These are phyloP conservation scores for Rhizophora mangle DNA, from an alignment of 345 rosid genomes.

Conservation along the genomic window DNA sequence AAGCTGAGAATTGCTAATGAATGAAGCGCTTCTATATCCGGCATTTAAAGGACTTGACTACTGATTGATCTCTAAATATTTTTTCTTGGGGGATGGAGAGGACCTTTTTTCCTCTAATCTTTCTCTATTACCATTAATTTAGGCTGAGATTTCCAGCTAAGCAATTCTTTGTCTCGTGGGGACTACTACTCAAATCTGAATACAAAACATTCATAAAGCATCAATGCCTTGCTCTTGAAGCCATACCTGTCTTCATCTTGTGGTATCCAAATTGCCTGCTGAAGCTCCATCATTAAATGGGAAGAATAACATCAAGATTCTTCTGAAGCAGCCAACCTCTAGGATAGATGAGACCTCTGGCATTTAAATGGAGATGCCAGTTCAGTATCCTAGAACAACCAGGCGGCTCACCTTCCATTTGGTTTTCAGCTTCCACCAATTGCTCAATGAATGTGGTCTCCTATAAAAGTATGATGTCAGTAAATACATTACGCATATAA, in stretches of 20 bases:
- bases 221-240: slow-evolving; percentile 1
- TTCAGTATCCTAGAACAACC: slow-evolving; percentile 73
- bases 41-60: no score
- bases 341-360: slow-evolving; percentile 54
- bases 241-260: slow-evolving; percentile 24
- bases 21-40: no score
- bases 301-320: slow-evolving; percentile 54
- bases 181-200: not conserved
- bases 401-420: slow-evolving; percentile 72
- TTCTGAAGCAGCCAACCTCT: slow-evolving; percentile 65
- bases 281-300: slow-evolving; percentile 37
- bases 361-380: slow-evolving; percentile 92
- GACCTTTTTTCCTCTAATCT: no score
- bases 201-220: not conserved
- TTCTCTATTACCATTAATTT: no score
- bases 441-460: slow-evolving; percentile 93
- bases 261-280: slow-evolving; percentile 19
- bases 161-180: not conserved
- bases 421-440: slow-evolving; percentile 82
- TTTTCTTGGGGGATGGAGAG: no score
- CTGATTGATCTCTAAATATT: no score
- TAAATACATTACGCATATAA: not conserved
- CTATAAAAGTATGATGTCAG: slow-evolving; percentile 30
- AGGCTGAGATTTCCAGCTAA: not conserved
- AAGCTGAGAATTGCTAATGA: no score